Base-by-base conservation (phyloP, 1,284 basidiomycete species). In the Rhodotorula sp. region DNA sequence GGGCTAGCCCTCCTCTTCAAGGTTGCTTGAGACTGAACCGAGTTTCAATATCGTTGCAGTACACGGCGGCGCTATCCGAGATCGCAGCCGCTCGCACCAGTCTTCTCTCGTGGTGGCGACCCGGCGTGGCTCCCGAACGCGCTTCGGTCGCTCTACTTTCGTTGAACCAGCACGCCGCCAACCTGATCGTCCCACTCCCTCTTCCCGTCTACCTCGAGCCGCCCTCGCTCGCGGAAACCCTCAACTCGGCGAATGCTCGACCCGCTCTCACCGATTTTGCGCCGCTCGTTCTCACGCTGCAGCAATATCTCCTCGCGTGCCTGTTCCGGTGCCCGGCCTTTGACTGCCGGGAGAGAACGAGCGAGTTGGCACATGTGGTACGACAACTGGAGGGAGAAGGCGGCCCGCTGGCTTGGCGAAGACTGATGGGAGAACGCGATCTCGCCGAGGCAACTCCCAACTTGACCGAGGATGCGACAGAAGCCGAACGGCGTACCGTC, bases 291-390 rank as follows among this genome's bases (percentile, higher is more conserved):
- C 50, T 71, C 6, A 63, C 69, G 3, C 7, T 68, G 0, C 74
- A 73, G 62, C 74, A 76, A 34, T 71, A 69, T 60, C 52, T 68
- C 49, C 61, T 74, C 67, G 63, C 47, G 21, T 61, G 56, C 52
- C 31, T 73, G n/a, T 76, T 76, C 54, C 64, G 68, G 10, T 50
- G 56, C 3, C 10, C 56, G 6, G 54, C 48, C 7, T 12, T 62
- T 0, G 26, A 28, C 7, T 15, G 55, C 1, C 8, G 47, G 7
- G 60, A 64, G 4, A 54, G 57, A 10, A 49, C 48, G 3, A 60
- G 43, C 16, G 50, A 57, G 21, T 43, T 68, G 2, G 49, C 57
- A 15, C 7, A 15, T 60, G 2, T 21, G 58, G 5, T 48, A 10
- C 12, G 62, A 38, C 19, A 23, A 10, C 8, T 47, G 2, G 62